Evolutionary conservation across 2,329 filamentous ascomycete genomes (phyloP).

Genomic region (Plenodomus tracheiphilus): DNA sequence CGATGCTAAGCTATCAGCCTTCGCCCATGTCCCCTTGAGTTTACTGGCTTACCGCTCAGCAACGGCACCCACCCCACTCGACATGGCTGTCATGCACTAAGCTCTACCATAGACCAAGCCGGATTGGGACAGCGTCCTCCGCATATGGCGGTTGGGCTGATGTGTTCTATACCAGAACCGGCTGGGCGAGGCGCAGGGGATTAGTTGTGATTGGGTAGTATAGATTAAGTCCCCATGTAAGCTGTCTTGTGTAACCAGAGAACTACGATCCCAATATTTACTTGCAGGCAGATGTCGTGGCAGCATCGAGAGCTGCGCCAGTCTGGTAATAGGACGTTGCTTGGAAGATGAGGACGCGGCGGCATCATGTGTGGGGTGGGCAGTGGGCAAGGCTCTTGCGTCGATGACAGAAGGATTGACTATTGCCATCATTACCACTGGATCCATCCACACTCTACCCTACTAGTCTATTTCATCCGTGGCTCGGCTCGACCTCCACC

Average conservation of each 20-base stretch:
- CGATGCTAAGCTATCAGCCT: not conserved
- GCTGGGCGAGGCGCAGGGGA: constrained; percentile 9
- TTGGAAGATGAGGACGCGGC: not conserved
- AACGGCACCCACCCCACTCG: constrained; percentile 3
- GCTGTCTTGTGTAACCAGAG: not conserved
- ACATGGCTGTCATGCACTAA: constrained; percentile 1
- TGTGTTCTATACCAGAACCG: constrained; percentile 3
- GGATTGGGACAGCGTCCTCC: constrained; percentile 9
- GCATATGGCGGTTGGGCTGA: constrained; percentile 8
- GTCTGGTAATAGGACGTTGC: constrained; percentile 1
- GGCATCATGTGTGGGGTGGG: not conserved
- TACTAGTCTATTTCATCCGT: not conserved
- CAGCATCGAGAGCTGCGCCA: not conserved
- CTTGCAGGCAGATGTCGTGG: constrained; percentile 1
- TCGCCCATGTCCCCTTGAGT: not conserved
- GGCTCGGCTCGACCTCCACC: too few relatives aligned
- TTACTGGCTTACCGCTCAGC: not conserved
- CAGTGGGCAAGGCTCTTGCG: not conserved
- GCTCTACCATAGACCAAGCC: constrained; percentile 4
- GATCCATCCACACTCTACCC: not conserved
- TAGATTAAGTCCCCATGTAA: constrained; percentile 12
- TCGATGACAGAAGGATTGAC: not conserved
- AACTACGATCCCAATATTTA: constrained; percentile 5
- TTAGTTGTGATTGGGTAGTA: constrained; percentile 7
- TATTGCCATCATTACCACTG: not conserved